Evolutionary conservation across 2,329 filamentous ascomycete species (phyloP).

Genomic region (Botryosphaeria dothidea): DNA sequence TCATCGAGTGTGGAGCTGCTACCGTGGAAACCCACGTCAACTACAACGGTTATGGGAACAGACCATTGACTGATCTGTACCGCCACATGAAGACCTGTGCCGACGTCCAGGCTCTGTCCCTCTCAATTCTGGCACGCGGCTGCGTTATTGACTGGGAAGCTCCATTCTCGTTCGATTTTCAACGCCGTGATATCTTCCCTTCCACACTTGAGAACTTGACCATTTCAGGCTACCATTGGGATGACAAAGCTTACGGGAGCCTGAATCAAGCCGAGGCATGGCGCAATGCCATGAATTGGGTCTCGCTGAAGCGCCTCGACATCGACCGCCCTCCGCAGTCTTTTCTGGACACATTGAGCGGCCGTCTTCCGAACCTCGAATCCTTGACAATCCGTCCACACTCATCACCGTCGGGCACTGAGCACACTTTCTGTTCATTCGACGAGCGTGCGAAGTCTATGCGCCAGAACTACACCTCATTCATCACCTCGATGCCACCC

Average conservation of each 20-base stretch:
- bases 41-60: background rate
- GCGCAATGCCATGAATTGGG: background rate
- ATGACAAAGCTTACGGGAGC: background rate
- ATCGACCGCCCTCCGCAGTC: background rate
- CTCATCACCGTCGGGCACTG: background rate
- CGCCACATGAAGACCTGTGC: background rate
- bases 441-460: background rate
- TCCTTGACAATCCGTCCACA: background rate
- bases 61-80: background rate
- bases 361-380: background rate
- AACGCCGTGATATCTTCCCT: background rate
- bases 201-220: background rate
- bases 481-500: background rate
- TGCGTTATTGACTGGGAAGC: background rate
- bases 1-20: background rate
- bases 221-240: background rate
- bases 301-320: background rate
- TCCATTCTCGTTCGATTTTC: background rate
- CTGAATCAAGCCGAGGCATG: background rate
- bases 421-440: background rate
- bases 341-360: background rate
- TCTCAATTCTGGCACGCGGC: background rate
- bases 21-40: background rate
- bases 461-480: background rate
- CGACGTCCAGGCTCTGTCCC: background rate